These are phyloP conservation scores for Gnetum montanum DNA, from an alignment of 75 land plant genomes.

Conservation along the genomic window DNA sequence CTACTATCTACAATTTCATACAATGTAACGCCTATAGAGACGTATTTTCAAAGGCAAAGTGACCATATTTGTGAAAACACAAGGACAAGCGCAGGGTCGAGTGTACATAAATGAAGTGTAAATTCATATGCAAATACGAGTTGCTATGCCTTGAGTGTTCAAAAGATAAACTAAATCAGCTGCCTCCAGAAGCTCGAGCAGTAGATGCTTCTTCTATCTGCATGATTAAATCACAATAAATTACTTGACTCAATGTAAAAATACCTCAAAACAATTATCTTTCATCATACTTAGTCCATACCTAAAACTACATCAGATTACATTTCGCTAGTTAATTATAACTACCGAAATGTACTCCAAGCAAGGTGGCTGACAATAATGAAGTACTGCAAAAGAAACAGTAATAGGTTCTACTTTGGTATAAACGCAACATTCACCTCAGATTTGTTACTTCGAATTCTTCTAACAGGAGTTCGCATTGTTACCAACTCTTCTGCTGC, in stretches of 20 bases:
- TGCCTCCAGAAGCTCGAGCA: background rate
- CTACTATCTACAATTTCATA: too few species aligned
- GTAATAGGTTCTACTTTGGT: background rate
- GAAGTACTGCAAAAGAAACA: too few species aligned
- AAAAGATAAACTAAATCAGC: background rate
- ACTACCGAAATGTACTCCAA: background rate
- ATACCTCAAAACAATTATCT: background rate
- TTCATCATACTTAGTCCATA: background rate
- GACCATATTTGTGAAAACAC: too few species aligned
- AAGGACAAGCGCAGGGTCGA: too few species aligned
- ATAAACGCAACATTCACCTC: constrained; percentile 35
- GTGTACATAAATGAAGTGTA: too few species aligned
- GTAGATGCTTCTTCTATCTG: constrained; percentile 1
- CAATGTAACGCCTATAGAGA: too few species aligned
- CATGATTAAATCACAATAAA: background rate
- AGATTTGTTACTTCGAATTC: constrained; percentile 30
- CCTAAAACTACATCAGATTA: background rate
- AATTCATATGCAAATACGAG: too few species aligned
- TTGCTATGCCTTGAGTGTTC: too few species aligned
- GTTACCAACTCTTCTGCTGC: constrained; percentile 98
- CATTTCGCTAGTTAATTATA: background rate
- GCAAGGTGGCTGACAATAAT: background rate
- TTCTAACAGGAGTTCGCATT: constrained; percentile 84
- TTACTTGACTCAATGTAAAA: too few species aligned
- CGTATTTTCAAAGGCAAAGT: too few species aligned